Evolutionary conservation across 73 alveolate species (phyloP).

Genomic region (Diophrys appendiculata): DNA sequence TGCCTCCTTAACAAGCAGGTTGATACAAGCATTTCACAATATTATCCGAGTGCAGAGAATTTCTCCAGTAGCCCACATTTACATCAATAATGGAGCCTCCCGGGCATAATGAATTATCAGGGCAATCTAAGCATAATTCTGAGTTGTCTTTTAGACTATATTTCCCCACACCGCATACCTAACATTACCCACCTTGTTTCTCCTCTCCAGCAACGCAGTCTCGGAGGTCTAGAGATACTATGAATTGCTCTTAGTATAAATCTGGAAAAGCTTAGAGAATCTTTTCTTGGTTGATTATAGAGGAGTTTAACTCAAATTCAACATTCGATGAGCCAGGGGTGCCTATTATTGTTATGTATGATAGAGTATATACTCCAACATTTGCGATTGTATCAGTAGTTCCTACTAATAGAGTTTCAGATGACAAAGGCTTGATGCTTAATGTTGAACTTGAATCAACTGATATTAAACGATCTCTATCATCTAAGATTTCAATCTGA

Average conservation of each 20-base stretch:
- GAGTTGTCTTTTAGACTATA: not conserved
- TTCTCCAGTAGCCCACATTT: not conserved
- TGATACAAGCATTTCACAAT: not conserved
- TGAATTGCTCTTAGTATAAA: not conserved
- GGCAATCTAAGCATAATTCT: not conserved
- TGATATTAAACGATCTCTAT: too few species aligned
- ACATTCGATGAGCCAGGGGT: slow-evolving; percentile 14
- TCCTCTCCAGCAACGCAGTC: slow-evolving; percentile 10
- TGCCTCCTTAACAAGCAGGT: not conserved
- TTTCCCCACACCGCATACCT: not conserved
- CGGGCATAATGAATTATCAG: not conserved
- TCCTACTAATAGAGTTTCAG: too few species aligned
- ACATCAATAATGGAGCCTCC: not conserved
- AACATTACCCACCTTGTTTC: not conserved
- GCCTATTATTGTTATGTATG: not conserved
- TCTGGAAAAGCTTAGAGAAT: not conserved
- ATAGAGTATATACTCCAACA: slow-evolving; percentile 2
- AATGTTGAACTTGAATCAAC: too few species aligned
- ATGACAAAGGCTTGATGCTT: too few species aligned
- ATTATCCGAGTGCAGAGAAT: not conserved
- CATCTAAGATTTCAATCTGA: too few species aligned
- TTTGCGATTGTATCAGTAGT: not conserved
- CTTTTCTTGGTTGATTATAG: not conserved
- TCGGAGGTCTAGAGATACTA: not conserved
- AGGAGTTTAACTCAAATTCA: not conserved